Conservation (phyloP, 2,329 filamentous ascomycete species). For the Myriosclerotinia scirpicola region DNA sequence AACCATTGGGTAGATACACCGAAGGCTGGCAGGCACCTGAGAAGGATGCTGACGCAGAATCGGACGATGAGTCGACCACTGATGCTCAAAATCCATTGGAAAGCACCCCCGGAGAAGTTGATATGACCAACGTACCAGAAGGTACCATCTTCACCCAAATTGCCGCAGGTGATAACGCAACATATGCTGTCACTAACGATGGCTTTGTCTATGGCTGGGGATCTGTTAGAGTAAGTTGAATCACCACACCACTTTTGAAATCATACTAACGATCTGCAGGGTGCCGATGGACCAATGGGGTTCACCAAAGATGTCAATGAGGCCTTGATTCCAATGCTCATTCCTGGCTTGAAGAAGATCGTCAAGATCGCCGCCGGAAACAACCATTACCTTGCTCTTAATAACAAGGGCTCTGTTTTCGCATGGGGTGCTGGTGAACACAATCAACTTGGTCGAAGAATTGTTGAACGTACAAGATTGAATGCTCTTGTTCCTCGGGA, state of each 20-base stretch:
- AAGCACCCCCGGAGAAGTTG: constrained; percentile 53
- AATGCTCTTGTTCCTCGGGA: constrained; percentile 30
- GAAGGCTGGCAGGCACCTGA: constrained; percentile 61
- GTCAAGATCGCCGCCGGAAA: constrained; percentile 53
- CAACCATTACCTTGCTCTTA: constrained; percentile 59
- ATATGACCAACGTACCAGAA: constrained; percentile 51
- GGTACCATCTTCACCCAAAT: constrained; percentile 65
- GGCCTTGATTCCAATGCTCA: constrained; percentile 44
- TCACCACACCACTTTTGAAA: not conserved
- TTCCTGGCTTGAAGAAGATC: constrained; percentile 58
- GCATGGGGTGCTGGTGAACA: constrained; percentile 69
- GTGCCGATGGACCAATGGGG: constrained; percentile 63
- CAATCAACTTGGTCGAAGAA: constrained; percentile 55
- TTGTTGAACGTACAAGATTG: constrained; percentile 32
- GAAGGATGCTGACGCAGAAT: constrained; percentile 49
- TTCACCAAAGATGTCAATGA: constrained; percentile 41
- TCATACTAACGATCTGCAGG: constrained; percentile 42
- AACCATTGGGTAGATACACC: constrained; percentile 74
- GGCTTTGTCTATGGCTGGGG: constrained; percentile 84
- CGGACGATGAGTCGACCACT: constrained; percentile 52
- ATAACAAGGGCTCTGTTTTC: constrained; percentile 57
- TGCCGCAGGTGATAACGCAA: constrained; percentile 71
- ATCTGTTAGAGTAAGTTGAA: constrained; percentile 63
- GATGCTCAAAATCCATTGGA: constrained; percentile 61
- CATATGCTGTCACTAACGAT: constrained; percentile 71